A percentile compares a stretch with the other conserved stretches of the same genome.
These are phyloP conservation scores for Cutaneotrichosporon sp. DNA, from an alignment of 1,284 basidiomycete genomes.

Conservation along the genomic window DNA sequence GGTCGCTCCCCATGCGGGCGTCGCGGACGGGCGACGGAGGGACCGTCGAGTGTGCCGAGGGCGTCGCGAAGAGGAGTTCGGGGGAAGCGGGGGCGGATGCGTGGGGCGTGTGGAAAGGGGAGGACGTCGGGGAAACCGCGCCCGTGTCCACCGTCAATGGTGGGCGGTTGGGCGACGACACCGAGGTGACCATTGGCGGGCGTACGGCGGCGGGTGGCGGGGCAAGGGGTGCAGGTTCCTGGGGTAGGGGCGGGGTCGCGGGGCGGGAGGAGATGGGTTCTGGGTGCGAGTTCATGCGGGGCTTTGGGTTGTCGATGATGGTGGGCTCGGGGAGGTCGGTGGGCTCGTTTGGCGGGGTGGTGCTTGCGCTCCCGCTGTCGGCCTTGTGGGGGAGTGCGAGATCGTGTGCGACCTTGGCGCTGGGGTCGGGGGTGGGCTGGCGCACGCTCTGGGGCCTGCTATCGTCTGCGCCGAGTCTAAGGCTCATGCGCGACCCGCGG, in stretches of 20 bases:
- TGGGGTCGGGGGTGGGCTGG: neutral
- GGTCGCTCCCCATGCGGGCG: neutral
- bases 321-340: neutral
- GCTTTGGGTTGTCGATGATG: neutral
- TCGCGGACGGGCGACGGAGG: neutral
- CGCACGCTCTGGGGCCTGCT: neutral
- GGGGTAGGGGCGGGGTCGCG: neutral
- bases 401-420: neutral
- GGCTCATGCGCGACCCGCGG: neutral
- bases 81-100: neutral
- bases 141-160: neutral
- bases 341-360: neutral
- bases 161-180: neutral
- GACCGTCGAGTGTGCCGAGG: neutral
- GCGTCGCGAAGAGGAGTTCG: neutral
- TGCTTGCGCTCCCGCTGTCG: slow-evolving; percentile 2
- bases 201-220: neutral
- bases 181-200: neutral
- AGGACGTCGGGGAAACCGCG: neutral
- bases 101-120: neutral
- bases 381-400: neutral
- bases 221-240: neutral
- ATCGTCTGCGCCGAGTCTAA: neutral
- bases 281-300: neutral
- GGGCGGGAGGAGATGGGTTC: no score